Conservation (phyloP, 768 basidiomycete species). For the Xanthoconium stramineum region DNA sequence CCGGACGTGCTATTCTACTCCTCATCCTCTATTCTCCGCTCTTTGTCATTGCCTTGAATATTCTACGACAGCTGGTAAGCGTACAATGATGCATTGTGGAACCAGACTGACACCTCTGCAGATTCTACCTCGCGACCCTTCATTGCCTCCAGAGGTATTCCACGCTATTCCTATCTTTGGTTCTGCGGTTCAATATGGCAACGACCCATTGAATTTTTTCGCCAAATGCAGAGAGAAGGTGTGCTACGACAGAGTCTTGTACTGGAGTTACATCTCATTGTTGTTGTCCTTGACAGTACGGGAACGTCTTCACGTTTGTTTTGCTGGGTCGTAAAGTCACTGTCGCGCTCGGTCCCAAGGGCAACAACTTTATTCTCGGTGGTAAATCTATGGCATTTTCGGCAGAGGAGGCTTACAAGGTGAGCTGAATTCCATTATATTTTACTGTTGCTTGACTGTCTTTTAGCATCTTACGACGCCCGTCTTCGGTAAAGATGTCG, state of each 20-base stretch:
- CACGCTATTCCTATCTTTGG: conserved; percentile 90
- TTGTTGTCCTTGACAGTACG: conserved; percentile 58
- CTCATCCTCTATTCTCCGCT: conserved; percentile 64
- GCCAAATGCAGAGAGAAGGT: conserved; percentile 77
- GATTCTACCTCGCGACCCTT: conserved; percentile 65
- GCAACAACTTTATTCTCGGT: conserved; percentile 92
- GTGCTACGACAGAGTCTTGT: conserved; percentile 17
- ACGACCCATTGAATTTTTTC: conserved; percentile 90
- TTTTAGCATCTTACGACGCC: conserved; percentile 85
- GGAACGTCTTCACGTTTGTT: conserved; percentile 95
- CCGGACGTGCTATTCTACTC: conserved; percentile 34
- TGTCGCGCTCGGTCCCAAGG: conserved; percentile 85
- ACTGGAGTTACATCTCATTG: neutral
- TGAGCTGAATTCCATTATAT: conserved; percentile 31
- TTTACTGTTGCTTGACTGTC: neutral
- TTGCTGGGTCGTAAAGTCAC: conserved; percentile 88
- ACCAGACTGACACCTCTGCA: conserved; percentile 28
- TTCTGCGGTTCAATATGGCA: conserved; percentile 85
- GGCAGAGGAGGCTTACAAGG: conserved; percentile 97
- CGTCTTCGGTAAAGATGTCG: conserved; percentile 95
- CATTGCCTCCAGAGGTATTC: conserved; percentile 87
- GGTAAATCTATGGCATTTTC: conserved; percentile 90
- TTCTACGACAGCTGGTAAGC: conserved; percentile 74
- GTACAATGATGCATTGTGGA: neutral
- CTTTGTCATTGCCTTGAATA: conserved; percentile 67